Evolutionary conservation across 352 stramenopile species (phyloP).

Genomic region (Globisporangium mamillatum): DNA sequence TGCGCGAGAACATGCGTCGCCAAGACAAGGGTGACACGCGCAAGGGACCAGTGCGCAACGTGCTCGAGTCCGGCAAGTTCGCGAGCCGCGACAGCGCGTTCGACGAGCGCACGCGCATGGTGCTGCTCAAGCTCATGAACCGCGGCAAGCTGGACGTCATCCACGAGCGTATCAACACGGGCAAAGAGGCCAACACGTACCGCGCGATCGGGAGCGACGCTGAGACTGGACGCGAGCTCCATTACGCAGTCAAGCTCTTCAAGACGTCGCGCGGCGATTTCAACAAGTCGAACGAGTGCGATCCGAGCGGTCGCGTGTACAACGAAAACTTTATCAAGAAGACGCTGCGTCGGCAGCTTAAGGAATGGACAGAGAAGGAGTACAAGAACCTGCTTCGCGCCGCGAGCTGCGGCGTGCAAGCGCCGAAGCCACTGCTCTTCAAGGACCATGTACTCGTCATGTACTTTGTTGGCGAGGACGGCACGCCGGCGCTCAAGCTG

Average conservation of each 20-base stretch:
- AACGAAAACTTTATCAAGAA: constrained; percentile 58
- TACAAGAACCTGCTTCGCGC: constrained; percentile 44
- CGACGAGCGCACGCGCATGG: constrained; percentile 42
- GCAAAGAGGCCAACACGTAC: constrained; percentile 50
- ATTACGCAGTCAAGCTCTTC: constrained; percentile 67
- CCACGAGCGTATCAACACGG: constrained; percentile 43
- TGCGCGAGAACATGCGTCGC: constrained; percentile 33
- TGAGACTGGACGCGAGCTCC: constrained; percentile 20
- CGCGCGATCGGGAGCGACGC: constrained; percentile 34
- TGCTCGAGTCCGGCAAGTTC: constrained; percentile 28
- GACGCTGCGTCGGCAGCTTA: constrained; percentile 54
- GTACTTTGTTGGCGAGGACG: constrained; percentile 45
- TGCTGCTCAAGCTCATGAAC: constrained; percentile 51
- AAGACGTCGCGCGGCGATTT: constrained; percentile 57
- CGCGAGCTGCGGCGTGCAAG: constrained; percentile 26
- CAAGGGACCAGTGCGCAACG: constrained; percentile 14
- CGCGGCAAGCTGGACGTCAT: constrained; percentile 34
- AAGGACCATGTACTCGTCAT: constrained; percentile 56
- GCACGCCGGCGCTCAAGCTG: constrained; percentile 31
- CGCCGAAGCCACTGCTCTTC: constrained; percentile 36
- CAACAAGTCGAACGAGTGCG: constrained; percentile 41
- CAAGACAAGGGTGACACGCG: constrained; percentile 28
- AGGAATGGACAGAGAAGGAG: constrained; percentile 49
- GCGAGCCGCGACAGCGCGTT: constrained; percentile 44
- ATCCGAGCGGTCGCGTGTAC: constrained; percentile 46